These are phyloP conservation scores for Alloteropsis semialata DNA, from an alignment of 176 grass and related monocot genomes.

Conservation along the genomic window DNA sequence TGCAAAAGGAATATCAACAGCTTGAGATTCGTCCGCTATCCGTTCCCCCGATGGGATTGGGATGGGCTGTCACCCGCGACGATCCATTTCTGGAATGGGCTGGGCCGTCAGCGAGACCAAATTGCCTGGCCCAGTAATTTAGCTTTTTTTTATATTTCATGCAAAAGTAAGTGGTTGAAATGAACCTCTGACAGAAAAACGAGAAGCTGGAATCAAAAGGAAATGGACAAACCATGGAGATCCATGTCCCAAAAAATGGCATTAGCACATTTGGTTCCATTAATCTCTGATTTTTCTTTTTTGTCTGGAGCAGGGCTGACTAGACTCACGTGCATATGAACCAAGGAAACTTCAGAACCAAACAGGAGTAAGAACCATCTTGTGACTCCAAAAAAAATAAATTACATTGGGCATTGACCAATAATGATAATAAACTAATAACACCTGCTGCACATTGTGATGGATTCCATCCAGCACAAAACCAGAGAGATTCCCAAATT, in stretches of 20 bases:
- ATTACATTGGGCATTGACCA: not conserved
- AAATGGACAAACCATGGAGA: not conserved
- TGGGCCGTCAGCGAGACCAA: not conserved
- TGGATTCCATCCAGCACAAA: not conserved
- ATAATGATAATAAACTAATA: not conserved
- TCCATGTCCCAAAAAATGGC: not conserved
- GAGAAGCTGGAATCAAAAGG: not conserved
- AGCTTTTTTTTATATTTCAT: not conserved
- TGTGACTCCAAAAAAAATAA: not conserved
- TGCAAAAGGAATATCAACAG: no score
- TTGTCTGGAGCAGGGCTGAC: not conserved
- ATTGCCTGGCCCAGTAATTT: not conserved
- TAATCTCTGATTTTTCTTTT: not conserved
- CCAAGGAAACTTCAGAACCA: not conserved
- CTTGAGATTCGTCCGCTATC: no score
- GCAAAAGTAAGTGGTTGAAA: not conserved
- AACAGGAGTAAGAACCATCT: not conserved
- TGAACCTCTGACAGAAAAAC: not conserved
- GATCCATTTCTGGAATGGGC: not conserved
- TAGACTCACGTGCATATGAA: not conserved
- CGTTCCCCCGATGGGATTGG: not conserved
- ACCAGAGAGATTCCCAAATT: slow-evolving; percentile 32
- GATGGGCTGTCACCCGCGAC: not conserved
- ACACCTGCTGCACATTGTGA: not conserved
- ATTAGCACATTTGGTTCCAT: not conserved